Evolutionary conservation across 768 basidiomycete species (phyloP), one percentile per base, ranked within the genome.

Genomic region (Lentinula edodes): DNA sequence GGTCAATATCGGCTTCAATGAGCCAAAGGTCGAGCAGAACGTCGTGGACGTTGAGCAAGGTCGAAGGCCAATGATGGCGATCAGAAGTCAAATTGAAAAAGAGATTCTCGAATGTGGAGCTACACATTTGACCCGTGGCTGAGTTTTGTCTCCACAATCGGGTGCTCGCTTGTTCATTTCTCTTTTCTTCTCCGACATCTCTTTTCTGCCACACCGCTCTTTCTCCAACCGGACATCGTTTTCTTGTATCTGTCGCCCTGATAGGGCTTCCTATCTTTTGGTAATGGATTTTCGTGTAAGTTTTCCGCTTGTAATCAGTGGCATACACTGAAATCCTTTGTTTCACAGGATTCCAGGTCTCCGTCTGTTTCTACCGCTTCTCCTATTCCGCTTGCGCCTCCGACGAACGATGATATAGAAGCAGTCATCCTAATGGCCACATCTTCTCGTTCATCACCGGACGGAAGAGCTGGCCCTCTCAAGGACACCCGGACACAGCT

Each of bases 401-500:
- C 84, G 15, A 82, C 89, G 2, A 88, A 87, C 75, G 90, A 91
- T 74, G 91, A 92, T 67, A 95, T 96, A 70, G 94, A 97, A 71
- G 91, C 92, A 3, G 83, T 94, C 68, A 97, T 97, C 64, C 90
- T 91, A 70, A 83, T 88, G 74, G 94, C 94, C n/a, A 95, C 91
- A 63, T 85, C 91, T 6, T 78, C 85, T 6, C 77, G 83, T n/a
- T 71, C 81, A 3, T 71, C 83, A 1, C 67, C 76, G 20, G 84
- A 86, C 66, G 75, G 78, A 52, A 74, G 82, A 58, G 50, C 71
- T 1, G 68, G 66, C 52, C 85, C 84, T 0, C 75, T 83, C 42
- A 83, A 85, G 59, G 96, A 99, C 72, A 96, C 94, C 4, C 82
- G 96, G 58, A 95, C 95, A 0, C 95, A 98, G 75, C 82, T 99